Evolutionary conservation across 2,329 filamentous ascomycete genomes (phyloP), one percentile per base, ranked within the genome.

Genomic region (Fusarium clavum): DNA sequence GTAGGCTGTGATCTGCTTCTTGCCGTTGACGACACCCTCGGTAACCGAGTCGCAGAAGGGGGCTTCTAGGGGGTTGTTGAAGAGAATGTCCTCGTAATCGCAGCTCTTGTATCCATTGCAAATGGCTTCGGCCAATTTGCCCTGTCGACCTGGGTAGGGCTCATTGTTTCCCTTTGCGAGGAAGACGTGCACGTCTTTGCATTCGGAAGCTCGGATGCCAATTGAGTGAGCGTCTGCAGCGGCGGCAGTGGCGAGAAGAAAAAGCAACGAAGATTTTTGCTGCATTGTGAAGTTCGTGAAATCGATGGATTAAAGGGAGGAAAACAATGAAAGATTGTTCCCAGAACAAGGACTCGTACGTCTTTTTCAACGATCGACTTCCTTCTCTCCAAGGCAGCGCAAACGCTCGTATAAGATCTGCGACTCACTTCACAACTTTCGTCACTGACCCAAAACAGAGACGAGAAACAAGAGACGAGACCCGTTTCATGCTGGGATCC

Each of bases 101-200:
- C 61, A 64, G 49, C 61, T 64, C 59, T 64, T 64, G 8, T 44
- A 43, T 2, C 59, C 59, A 2, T 53, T 32, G 34, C 61, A 64
- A 27, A 64, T 64, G 11, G 61, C 61, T 2, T 27, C 34, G 0
- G 29, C 59, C 16, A 64, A 45, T 25, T 57, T 62, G 6, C 61
- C 61, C 20, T 64, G 61, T 20, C 61, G 61, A n/a, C 61, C 61
- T 25, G 61, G 61, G 6, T 64, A 56, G 11, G 61, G 48, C 16
- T 64, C 61, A 29, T 64, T 64, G 10, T 64, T 64, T 29, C 61
- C 61, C 24, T 64, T 64, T 14, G 61, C 61, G 22, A 64, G 58
- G 22, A 64, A 64, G 29, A 64, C 41, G 41, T 64, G 61, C 2
- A 64, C 61, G 20, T 64, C 61, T 48, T 57, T 64, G 20, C 61